Evolutionary conservation across 306 rosid genomes (phyloP), one percentile per base, ranked within the genome.

Genomic region (Prunus mira): DNA sequence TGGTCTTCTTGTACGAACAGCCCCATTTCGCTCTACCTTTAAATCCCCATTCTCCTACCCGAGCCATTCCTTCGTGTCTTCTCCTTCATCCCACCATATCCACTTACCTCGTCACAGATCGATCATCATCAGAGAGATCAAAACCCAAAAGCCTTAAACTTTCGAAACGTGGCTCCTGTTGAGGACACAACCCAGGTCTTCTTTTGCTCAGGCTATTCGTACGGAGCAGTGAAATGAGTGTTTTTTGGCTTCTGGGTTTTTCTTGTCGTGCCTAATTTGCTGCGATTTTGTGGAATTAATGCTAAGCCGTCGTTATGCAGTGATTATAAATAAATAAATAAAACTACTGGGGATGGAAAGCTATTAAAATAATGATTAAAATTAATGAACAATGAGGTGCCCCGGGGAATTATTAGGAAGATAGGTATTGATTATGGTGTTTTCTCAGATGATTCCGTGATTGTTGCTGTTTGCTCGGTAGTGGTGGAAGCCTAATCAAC

Each of bases 41-140:
- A 85, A 83, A 38, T 57, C 86, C 86, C 92, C 92, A 86, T 76
- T 85, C 94, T 79, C 80, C 77, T 73, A 65, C 80, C 85, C 91
- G 89, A 75, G 97, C 99, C 99, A 95, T 95, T 82, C 88, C 86
- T 76, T 81, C 50, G 28, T 77, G 62, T 56, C 81, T 79, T 82
- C 79, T 84, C 86, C 97, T 75, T 90, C 98, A 90, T 94, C 81
- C 92, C 98, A 85, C 91, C 97, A 90, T 91, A 67, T 58, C 79
- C 56, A 32, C 69, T 18, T 13, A 20, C 30, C 54, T 19, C 15
- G 34, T 18, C 67, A 63, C 74, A 76, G 86, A 76, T 82, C 84
- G 65, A 66, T 63, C 79, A 18, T 22, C 3, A 41, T 25, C 62
- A 43, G 15, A 11, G 25, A 12, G 65, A 76, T 76, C 79, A 24